These are phyloP conservation scores for Santalum album DNA, from an alignment of 164 flowering plant species.

Conservation along the genomic window DNA sequence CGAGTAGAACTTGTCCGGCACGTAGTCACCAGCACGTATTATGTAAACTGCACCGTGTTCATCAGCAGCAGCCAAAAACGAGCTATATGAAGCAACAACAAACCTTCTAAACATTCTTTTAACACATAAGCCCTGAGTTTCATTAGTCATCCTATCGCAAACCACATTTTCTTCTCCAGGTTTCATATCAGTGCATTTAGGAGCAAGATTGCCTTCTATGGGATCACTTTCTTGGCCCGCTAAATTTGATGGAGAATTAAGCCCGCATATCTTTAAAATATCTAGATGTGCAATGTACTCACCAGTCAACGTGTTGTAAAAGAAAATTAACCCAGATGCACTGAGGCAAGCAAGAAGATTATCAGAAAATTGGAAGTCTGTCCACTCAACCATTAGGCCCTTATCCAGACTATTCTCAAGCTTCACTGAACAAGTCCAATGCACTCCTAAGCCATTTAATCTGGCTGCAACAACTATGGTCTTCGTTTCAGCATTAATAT, in stretches of 20 bases:
- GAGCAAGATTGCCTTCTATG: constrained; percentile 8
- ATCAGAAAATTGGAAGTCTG: constrained; percentile 66
- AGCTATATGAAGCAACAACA: constrained; percentile 51
- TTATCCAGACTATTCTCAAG: constrained; percentile 28
- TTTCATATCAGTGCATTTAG: constrained; percentile 9
- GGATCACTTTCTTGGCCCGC: constrained; percentile 13
- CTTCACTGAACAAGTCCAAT: constrained; percentile 66
- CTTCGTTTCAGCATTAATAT: constrained; percentile 15
- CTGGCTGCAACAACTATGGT: constrained; percentile 41
- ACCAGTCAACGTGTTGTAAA: constrained; percentile 53
- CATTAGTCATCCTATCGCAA: constrained; percentile 6
- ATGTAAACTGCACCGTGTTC: constrained; percentile 63
- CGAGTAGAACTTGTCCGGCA: constrained; percentile 22
- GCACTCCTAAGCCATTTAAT: constrained; percentile 49
- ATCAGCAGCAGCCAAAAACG: constrained; percentile 66
- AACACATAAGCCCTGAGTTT: constrained; percentile 2
- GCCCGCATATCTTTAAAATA: constrained; percentile 37
- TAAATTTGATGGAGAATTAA: constrained; percentile 15
- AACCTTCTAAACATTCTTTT: constrained; percentile 51
- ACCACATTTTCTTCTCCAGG: constrained; percentile 11
- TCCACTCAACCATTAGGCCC: constrained; percentile 43
- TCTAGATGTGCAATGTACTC: constrained; percentile 43
- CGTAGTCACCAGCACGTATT: constrained; percentile 31
- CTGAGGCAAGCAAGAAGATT: constrained; percentile 64
- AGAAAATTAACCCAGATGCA: constrained; percentile 44